Evolutionary conservation across 192 early-diverging fungal genomes (phyloP), one percentile per base, ranked within the genome.

Genomic region (Diversispora epigaea): DNA sequence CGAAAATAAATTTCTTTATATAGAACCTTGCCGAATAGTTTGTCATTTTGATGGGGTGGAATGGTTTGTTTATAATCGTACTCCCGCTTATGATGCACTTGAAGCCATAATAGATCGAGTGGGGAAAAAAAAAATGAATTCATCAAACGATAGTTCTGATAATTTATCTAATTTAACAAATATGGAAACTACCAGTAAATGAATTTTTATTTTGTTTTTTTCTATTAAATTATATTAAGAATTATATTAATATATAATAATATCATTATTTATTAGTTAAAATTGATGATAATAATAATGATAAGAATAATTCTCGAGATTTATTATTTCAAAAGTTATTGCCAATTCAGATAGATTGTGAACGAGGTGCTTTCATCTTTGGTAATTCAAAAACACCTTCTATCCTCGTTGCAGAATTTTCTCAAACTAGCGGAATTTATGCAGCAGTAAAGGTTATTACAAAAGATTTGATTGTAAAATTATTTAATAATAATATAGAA

Each of bases 41-140:
- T 84, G 90, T 69, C 82, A 87, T 22, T 68, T 94, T 7, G 88
- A 93, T 32, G 93, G 93, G 4, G 75, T 93, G 6, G 93, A 94
- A 69, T 90, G 88, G 85, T 93, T 93, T 77, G 87, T 91, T 58
- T 94, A 93, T 82, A 94, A 94, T 63, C 83, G 91, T 63, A 84
- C 88, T 41, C 82, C 89, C 2, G 91, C 89, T 1, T 94, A 93
- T 72, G 87, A 91, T 49, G 73, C 77, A 12, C 74, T 93, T 46
- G 75, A 82, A 43, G 65, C 77, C 22, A 80, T 86, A 9, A 52
- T 90, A 7, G 81, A 79, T 0, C 76, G 74, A 12, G 58, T 62
- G 15, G 15, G 2, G 4, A 25, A 47, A 68, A 14, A n/a, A 32
- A 43, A 14, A 40, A 15, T 43, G 3, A 7, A 7, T n/a, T 12